Base-by-base conservation (phyloP, 208 protist species). In the Spongospora subterranea region DNA sequence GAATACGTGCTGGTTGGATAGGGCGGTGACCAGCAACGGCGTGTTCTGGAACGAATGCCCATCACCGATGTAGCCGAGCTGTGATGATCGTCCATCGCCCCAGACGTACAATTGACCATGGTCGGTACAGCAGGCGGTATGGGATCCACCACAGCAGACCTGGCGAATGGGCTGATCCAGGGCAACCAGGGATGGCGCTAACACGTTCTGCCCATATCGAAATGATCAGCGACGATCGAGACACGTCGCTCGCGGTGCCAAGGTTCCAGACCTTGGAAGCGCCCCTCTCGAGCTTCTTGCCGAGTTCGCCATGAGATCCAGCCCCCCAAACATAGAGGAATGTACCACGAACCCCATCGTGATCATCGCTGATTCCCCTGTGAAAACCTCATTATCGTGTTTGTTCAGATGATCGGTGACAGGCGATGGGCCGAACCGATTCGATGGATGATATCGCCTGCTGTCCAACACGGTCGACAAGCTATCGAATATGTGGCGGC, bases 271-370 rank as follows among this genome's bases (percentile, higher is more conserved):
- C 65, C 45, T 91, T 76, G 89, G 20, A 64, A 35, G 54, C 32
- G 13, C 66, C 66, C 11, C 89, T 1, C 45, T 91, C 66, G 6
- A 50, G 29, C n/a, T 91, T 76, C 13, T 32, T 1, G 35, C 91
- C 92, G 0, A 92, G 92, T 77, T 93, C 77, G 32, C 91, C 91
- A 45, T 91, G 13, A 35, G 29, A 45, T 53, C 90, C 92, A 0
- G 46, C 24, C 46, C 92, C 92, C 92, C 92, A 93, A 11, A 39
- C 43, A 82, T 93, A 93, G 1, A 93, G 0, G 39, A 91, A 45
- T 32, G 89, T 66, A 29, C 89, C 89, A 64, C 89, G 71, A 43
- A 13, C 71, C 1, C 45, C 50, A 32, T 91, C 41, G 29, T 29
- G 17, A 1, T 82, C 89, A 64, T 88, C 39, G 50, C 45, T 91